Evolutionary conservation across 352 stramenopile genomes (phyloP).

Genomic region (Phytophthora crassamura): DNA sequence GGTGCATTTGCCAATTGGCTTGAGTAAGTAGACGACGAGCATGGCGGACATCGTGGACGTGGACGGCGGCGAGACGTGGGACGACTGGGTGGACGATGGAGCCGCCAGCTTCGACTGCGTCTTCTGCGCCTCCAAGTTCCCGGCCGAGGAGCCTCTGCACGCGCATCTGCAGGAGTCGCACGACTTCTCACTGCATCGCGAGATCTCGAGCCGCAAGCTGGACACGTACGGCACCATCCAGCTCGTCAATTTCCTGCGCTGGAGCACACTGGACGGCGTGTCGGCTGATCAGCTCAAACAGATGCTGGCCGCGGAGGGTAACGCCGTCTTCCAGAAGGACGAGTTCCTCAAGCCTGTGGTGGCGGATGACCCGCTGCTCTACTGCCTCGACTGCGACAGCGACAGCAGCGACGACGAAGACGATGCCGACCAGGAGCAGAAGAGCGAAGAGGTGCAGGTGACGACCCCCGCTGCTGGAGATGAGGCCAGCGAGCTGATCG

Average conservation of each 20-base stretch:
- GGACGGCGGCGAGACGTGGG: slow-evolving; percentile 70
- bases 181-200: slow-evolving; percentile 64
- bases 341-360: slow-evolving; percentile 82
- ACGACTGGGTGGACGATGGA: slow-evolving; percentile 87
- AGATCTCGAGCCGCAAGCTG: slow-evolving; percentile 59
- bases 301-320: slow-evolving; percentile 52
- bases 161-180: slow-evolving; percentile 61
- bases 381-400: slow-evolving; percentile 76
- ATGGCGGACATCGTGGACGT: slow-evolving; percentile 25
- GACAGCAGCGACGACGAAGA: slow-evolving; percentile 62
- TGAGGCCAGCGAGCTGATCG: slow-evolving; percentile 37
- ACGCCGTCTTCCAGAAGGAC: slow-evolving; percentile 63
- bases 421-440: slow-evolving; percentile 42
- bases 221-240: slow-evolving; percentile 86
- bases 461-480: background rate
- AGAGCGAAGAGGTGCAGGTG: slow-evolving; percentile 28
- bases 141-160: slow-evolving; percentile 59
- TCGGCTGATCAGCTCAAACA: slow-evolving; percentile 49
- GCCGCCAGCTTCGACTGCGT: slow-evolving; percentile 66
- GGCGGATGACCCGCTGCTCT: slow-evolving; percentile 81
- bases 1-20: slow-evolving; percentile 22
- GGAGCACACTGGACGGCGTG: slow-evolving; percentile 49
- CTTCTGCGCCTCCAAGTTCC: slow-evolving; percentile 66
- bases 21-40: background rate
- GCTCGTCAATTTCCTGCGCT: slow-evolving; percentile 79